Conservation (phyloP, 2,329 filamentous ascomycete genomes). For the Proliferodiscus dingleyae region DNA sequence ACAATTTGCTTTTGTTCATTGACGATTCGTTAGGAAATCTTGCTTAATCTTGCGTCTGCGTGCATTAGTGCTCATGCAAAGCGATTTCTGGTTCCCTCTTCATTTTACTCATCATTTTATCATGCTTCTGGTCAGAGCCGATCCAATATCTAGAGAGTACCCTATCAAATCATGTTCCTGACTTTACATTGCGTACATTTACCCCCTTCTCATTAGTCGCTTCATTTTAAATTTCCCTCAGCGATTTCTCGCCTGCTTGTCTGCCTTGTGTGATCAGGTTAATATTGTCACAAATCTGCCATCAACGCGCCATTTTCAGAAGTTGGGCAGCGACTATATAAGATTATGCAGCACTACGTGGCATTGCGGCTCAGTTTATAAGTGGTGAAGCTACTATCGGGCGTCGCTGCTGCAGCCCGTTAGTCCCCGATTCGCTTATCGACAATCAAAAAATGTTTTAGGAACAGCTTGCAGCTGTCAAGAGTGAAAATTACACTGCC, state of each 20-base stretch:
- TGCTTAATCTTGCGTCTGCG: not conserved
- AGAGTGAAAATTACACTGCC: not conserved
- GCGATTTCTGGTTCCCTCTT: not conserved
- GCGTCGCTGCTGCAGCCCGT: not conserved
- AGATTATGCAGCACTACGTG: not conserved
- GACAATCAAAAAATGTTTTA: not conserved
- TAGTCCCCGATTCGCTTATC: not conserved
- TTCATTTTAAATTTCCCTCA: not conserved
- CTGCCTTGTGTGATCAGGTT: not conserved
- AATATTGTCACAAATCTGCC: not conserved
- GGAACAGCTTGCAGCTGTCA: not conserved
- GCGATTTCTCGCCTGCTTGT: not conserved
- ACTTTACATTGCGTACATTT: not conserved
- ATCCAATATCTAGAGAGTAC: not conserved
- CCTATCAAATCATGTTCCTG: not conserved
- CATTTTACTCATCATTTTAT: not conserved
- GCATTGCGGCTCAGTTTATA: not conserved
- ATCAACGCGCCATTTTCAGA: not conserved
- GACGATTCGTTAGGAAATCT: not conserved
- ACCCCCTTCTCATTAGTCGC: not conserved
- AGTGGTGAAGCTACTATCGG: not conserved
- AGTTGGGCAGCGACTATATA: not conserved
- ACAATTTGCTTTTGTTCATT: not conserved
- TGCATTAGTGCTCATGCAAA: not conserved
- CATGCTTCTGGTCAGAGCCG: not conserved